Evolutionary conservation across 768 basidiomycete genomes (phyloP), one percentile per base, ranked within the genome.

Genomic region (Butyriboletus loyo): DNA sequence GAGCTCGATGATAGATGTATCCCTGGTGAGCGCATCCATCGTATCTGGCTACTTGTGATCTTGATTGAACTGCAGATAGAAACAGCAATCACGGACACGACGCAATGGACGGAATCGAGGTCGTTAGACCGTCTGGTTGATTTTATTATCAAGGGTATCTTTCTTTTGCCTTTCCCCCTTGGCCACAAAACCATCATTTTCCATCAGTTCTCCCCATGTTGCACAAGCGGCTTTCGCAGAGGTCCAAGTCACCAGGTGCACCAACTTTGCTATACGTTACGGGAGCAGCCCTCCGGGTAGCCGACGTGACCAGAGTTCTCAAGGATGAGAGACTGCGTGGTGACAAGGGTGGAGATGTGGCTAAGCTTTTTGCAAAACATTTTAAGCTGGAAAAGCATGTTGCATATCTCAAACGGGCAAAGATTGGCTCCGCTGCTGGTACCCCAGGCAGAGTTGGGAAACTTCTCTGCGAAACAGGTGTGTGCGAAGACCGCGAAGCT

Each of bases 351-450:
- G 92, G 90, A 11, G 92, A 96, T 58, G 86, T 97, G 30, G 94
- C 89, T 21, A 98, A 98, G 69, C 81, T 99, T 25, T 98, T 98
- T 62, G 92, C 95, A 28, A 94, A 87, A 70, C 95, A 98, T 66
- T 85, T 96, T 73, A 97, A 95, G 72, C 75, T 95, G 36, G 75
- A 86, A 44, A 90, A 95, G 52, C 95, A 98, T 68, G 82, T 89
- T 63, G 75, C 82, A 15, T 91, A 93, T 73, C 77, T 98, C 62
- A 78, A 80, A 63, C 79, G 83, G 58, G 95, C 92, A n/a, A 90
- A 87, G 66, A 81, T 98, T 41, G 88, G 87, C 21, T 79, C 87
- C 37, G 96, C 92, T 19, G 91, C 89, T 25, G 96, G 96, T 19
- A 99, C 96, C 3, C 95, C 96, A 24, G 88, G 89, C 27, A 80